Evolutionary conservation across 108 stramenopile species (phyloP).

Genomic region (Nitzschia putrida): DNA sequence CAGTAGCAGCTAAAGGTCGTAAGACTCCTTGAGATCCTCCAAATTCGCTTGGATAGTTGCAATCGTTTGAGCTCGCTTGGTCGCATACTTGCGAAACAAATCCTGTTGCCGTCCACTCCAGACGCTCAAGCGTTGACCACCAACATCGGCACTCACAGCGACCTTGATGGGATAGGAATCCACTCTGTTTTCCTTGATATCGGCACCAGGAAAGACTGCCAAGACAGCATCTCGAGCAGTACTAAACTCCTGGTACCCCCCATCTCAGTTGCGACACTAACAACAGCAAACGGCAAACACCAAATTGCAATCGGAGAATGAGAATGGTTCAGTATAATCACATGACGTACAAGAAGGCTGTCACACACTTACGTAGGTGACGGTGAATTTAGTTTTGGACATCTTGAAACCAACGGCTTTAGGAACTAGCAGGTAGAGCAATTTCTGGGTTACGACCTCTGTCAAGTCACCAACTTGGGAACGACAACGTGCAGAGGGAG

Average conservation of each 20-base stretch:
- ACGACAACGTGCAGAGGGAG: too few species aligned
- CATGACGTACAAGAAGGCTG: neutral
- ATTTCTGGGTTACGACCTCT: too few species aligned
- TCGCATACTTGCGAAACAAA: conserved; percentile 50
- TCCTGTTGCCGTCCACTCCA: conserved; percentile 52
- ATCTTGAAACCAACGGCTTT: conserved; percentile 6
- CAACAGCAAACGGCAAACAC: neutral
- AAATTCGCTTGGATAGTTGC: conserved; percentile 28
- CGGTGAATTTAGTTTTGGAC: conserved; percentile 24
- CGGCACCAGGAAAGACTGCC: conserved; percentile 43
- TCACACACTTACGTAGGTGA: conserved; percentile 34
- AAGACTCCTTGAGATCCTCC: conserved; percentile 24
- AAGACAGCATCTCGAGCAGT: conserved; percentile 43
- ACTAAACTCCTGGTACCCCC: conserved; percentile 54
- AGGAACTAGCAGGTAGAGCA: too few species aligned
- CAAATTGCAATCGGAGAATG: neutral
- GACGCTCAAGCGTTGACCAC: conserved; percentile 27
- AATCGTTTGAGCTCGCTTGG: conserved; percentile 33
- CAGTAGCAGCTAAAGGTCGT: conserved; percentile 12
- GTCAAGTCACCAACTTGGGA: too few species aligned
- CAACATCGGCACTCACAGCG: conserved; percentile 28
- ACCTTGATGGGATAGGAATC: conserved; percentile 56
- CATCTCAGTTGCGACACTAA: conserved; percentile 65
- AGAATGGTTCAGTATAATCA: neutral
- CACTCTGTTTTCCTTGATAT: conserved; percentile 39